These are phyloP conservation scores for Fraxinus dipetala DNA, from an alignment of 305 asterid genomes.

Conservation along the genomic window DNA sequence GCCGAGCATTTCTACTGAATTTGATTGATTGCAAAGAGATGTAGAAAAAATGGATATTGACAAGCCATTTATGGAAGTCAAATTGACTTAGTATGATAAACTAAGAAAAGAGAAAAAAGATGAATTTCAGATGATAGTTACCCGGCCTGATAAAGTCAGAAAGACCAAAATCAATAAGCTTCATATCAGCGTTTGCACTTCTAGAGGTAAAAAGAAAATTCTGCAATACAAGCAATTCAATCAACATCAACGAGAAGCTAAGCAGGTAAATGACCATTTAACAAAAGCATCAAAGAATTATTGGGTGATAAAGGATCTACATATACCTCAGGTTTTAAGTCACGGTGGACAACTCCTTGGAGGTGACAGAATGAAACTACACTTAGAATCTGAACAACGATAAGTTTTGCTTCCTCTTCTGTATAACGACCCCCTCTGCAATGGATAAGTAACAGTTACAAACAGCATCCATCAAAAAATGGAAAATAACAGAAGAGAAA, in stretches of 20 bases:
- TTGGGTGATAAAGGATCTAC: neutral
- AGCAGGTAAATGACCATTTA: too few species aligned
- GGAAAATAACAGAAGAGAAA: constrained; percentile 15
- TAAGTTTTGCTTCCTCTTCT: constrained; percentile 82
- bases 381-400: constrained; percentile 78
- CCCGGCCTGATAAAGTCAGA: constrained; percentile 94
- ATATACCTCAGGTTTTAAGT: constrained; percentile 89
- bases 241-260: constrained; percentile 15
- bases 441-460: constrained; percentile 19
- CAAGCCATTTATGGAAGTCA: neutral
- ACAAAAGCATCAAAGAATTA: neutral
- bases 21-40: neutral
- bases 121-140: too few species aligned
- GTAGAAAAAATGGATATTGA: neutral
- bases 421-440: constrained; percentile 89
- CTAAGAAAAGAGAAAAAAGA: neutral
- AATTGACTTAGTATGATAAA: neutral
- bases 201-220: constrained; percentile 78
- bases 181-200: constrained; percentile 87
- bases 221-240: constrained; percentile 39
- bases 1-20: neutral
- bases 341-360: constrained; percentile 97
- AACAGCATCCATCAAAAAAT: constrained; percentile 28
- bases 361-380: constrained; percentile 93
- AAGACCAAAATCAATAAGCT: constrained; percentile 93